Evolutionary conservation across 768 basidiomycete species (phyloP), one percentile per base, ranked within the genome.

Genomic region (Tylopilus cervinicoccineus): DNA sequence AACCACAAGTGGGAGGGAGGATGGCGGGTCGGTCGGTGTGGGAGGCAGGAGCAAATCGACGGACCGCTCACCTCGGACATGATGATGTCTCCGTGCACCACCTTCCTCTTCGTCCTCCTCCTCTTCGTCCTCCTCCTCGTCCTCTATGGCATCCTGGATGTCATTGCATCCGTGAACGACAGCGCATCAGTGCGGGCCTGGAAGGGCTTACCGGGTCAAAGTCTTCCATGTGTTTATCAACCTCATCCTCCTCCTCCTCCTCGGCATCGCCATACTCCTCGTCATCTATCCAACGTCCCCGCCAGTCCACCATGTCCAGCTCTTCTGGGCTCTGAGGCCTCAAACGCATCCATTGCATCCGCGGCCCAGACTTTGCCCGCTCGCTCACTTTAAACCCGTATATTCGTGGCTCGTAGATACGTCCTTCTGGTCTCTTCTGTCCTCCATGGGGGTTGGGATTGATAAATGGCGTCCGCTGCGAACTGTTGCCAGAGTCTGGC

Each of bases 371-470:
- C 66, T 92, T 88, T 11, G 96, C 93, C 43, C 90, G 76, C 66
- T 99, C 96, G 63, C 87, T 93, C 23, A 99, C 95, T 70, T 87
- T 90, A 78, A 99, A 99, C 0, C 96, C 96, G 59, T 98, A 98
- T 62, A 99, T 95, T 66, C 87, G 80, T 6, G 94, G 90, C 14
- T 83, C 77, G 63, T 99, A 98, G 13, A 97, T 81, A 64, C 84
- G 83, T 5, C 90, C 91, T 24, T 83, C 79, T 3, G 93, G 88
- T 34, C 81, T 81, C 68, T 93, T 93, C 69, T 95, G 92, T 0
- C 90, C 90, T 10, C 90, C 90, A 53, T 91, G 79, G 1, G 85
- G 82, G 65, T 94, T 93, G 2, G 93, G 93, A 62, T 95, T 96
- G 24, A 81, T 75, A 58, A 93, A 90, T 9, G 88, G 77, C 19